Percentiles rank a stretch among this genome's conserved stretches.
Evolutionary conservation across 768 basidiomycete species (phyloP).

Genomic region (Rhodotorula graminis): DNA sequence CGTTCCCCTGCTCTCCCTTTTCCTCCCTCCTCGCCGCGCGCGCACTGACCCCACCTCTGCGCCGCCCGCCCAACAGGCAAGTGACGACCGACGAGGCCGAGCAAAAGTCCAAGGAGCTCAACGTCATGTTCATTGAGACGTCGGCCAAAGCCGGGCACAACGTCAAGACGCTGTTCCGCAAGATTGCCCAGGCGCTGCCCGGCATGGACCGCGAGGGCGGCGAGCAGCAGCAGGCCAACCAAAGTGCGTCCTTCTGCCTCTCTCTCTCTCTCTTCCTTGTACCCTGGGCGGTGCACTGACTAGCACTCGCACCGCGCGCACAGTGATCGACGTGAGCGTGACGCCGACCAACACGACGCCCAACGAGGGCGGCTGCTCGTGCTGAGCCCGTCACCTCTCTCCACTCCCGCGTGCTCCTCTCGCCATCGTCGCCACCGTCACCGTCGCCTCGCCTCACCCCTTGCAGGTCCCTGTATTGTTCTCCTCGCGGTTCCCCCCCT

Average conservation of each 20-base stretch:
- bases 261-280: no score
- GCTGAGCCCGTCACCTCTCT: slow-evolving; percentile 16
- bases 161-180: slow-evolving; percentile 97
- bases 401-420: neutral
- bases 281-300: no score
- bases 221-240: slow-evolving; percentile 43
- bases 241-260: slow-evolving; percentile 46
- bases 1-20: slow-evolving; percentile 42
- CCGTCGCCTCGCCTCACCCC: neutral
- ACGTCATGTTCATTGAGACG: slow-evolving; percentile 99
- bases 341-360: slow-evolving; percentile 39
- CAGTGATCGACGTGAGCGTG: slow-evolving; percentile 44
- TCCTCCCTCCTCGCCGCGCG: neutral
- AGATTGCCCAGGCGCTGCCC: slow-evolving; percentile 95
- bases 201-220: slow-evolving; percentile 79
- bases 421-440: neutral
- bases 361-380: slow-evolving; percentile 40
- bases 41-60: neutral
- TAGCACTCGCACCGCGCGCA: neutral
- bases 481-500: no score
- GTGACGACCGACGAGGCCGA: slow-evolving; percentile 98
- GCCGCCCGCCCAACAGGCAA: slow-evolving; percentile 58
- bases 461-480: neutral
- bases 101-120: slow-evolving; percentile 77
- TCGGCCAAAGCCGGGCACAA: slow-evolving; percentile 99